A percentile compares a stretch with the other conserved stretches of the same genome.
Conservation (phyloP, 495 filamentous ascomycete species). For the Parathielavia appendiculata region DNA sequence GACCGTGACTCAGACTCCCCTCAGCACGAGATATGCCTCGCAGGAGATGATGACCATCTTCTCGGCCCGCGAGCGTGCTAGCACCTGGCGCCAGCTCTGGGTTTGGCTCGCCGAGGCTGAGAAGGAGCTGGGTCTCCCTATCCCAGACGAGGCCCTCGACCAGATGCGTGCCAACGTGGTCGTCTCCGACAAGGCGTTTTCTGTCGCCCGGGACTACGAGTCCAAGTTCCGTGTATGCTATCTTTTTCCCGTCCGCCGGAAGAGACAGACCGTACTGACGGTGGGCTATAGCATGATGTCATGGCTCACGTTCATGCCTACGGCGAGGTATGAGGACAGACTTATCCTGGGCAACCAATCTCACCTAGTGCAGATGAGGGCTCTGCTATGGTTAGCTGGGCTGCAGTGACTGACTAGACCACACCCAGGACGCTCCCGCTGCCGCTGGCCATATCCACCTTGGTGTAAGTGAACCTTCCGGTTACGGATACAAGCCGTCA, state of each 20-base stretch:
- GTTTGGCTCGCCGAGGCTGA: constrained; percentile 77
- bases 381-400: neutral
- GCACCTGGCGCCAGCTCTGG: constrained; percentile 79
- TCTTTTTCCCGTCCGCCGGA: neutral
- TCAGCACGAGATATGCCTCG: constrained; percentile 68
- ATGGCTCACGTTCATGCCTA: constrained; percentile 57
- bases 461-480: constrained; percentile 36
- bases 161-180: constrained; percentile 68
- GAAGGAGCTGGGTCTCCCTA: constrained; percentile 60
- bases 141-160: constrained; percentile 63
- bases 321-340: constrained; percentile 52
- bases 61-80: constrained; percentile 61
- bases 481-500: neutral
- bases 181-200: constrained; percentile 77
- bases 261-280: constrained; percentile 1
- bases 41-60: constrained; percentile 60
- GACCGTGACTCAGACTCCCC: constrained; percentile 52
- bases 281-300: constrained; percentile 46
- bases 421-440: constrained; percentile 55
- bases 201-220: constrained; percentile 71
- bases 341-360: neutral
- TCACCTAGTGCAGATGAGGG: neutral
- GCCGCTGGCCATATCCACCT: constrained; percentile 86
- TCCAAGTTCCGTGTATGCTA: constrained; percentile 27
- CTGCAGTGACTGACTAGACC: neutral